Base-by-base conservation (phyloP, 1,284 basidiomycete genomes). In the Athelia psychrophila region DNA sequence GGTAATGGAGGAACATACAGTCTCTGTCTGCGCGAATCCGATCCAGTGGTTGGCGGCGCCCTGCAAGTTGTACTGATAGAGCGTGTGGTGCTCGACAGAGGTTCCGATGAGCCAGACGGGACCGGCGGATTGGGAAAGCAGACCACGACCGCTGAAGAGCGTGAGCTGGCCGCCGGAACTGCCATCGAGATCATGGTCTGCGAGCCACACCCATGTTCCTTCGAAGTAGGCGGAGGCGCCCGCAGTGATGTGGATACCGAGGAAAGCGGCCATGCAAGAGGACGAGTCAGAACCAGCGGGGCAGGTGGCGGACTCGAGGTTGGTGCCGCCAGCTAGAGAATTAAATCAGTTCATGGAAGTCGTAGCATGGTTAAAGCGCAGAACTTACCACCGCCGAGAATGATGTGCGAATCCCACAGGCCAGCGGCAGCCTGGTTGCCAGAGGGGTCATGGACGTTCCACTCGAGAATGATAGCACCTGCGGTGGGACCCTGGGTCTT, bases 11-110 rank as follows among this genome's bases (percentile, higher is more conserved):
- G 5, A 6, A 46, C 44, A 19, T 60, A 88, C 85, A 47, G 78
- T 80, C 64, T 88, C 86, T 0, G 86, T 88, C 62, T 90, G 88
- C 36, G 84, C 83, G 36, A 88, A 69, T 0, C 85, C 87, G 63
- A 88, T 78, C 64, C 84, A 90, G 58, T 90, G 86, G 60, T 84
- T 80, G 56, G 71, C 67, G 1, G 88, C 86, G 46, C 77, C 76
- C 25, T 74, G 79, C 35, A 90, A 63, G 58, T 73, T 80, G 62
- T 88, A 89, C 61, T 89, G 84, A 60, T 88, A 88, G 6, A 86
- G 63, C 4, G 75, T 72, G 54, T 85, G 83, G 60, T 90, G 86
- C 60, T 88, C 86, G 54, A 76, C 75, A 78, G 60, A 60, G 20
- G 77, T 79, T 44, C 78, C 78, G 54, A 79, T 64, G 50, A 79